phyloP scores from a whole-genome alignment of 495 filamentous ascomycete genomes.

The Amphirosellinia nigrospora region DNA sequence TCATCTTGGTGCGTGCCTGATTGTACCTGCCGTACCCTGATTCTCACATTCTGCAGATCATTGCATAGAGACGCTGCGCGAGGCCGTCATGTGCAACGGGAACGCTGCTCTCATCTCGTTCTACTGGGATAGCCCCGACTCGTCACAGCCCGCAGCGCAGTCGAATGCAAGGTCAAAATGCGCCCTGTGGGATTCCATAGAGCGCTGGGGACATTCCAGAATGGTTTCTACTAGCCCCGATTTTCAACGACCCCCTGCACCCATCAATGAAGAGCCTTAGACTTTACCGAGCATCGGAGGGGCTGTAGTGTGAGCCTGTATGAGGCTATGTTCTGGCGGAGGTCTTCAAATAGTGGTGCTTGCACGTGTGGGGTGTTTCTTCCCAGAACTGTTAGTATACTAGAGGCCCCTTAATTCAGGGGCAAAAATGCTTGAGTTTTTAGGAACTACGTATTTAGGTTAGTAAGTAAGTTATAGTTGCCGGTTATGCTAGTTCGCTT shows the following conservation, averaged over 20 bases:
- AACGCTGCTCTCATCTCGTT: slow-evolving; percentile 25
- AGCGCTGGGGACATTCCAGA: slow-evolving; percentile 22
- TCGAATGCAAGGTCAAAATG: slow-evolving; percentile 23
- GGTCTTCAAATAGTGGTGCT: neutral
- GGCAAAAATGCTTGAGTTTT: no score
- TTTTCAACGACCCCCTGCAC: neutral
- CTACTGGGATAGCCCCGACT: slow-evolving; percentile 14
- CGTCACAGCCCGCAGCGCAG: slow-evolving; percentile 14
- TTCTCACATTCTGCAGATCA: slow-evolving; percentile 14
- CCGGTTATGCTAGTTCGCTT: no score
- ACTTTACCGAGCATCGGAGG: neutral
- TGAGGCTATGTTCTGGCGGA: neutral
- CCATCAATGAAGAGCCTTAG: neutral
- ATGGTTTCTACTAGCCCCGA: slow-evolving; percentile 7
- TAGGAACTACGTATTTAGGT: no score
- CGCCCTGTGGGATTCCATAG: slow-evolving; percentile 26
- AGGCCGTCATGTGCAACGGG: slow-evolving; percentile 24
- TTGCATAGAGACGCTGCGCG: slow-evolving; percentile 23
- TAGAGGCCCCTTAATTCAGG: no score
- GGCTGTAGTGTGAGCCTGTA: neutral
- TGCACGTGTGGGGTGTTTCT: neutral
- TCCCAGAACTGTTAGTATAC: no score
- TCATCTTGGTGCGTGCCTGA: neutral
- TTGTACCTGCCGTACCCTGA: neutral
- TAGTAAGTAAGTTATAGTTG: no score